These are phyloP conservation scores for Salix caprea DNA, from an alignment of 345 rosid species.

Conservation along the genomic window DNA sequence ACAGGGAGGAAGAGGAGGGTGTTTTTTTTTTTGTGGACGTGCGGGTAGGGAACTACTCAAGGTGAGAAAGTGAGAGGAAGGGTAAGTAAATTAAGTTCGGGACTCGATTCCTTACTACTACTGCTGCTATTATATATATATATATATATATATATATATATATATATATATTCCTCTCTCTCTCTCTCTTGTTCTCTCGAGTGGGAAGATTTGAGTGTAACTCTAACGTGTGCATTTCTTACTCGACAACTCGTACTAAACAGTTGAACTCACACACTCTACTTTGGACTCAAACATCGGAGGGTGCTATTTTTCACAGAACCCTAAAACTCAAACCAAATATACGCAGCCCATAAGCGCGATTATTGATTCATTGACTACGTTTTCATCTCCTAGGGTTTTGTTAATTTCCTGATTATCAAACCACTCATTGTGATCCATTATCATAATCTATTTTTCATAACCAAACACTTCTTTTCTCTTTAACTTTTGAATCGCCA, in stretches of 20 bases:
- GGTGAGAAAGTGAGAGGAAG: slow-evolving; percentile 28
- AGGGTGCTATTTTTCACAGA: background rate
- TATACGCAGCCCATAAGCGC: background rate
- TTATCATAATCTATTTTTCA: slow-evolving; percentile 10
- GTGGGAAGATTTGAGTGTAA: slow-evolving; percentile 16
- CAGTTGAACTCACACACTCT: slow-evolving; percentile 25
- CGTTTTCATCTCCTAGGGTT: background rate
- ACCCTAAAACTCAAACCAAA: background rate
- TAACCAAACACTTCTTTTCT: background rate
- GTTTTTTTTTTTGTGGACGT: slow-evolving; percentile 50
- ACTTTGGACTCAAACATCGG: background rate
- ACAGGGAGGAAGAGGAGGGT: slow-evolving; percentile 25
- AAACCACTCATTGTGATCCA: slow-evolving; percentile 6
- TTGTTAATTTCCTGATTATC: slow-evolving; percentile 10
- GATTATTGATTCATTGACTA: background rate
- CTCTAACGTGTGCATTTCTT: slow-evolving; percentile 33
- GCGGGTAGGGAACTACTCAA: slow-evolving; percentile 41
- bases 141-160: no score
- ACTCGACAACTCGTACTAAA: slow-evolving; percentile 38
- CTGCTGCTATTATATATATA: background rate
- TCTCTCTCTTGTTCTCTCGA: slow-evolving; percentile 8
- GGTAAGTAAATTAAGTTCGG: slow-evolving; percentile 11
- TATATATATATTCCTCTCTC: background rate
- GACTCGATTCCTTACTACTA: slow-evolving; percentile 24
- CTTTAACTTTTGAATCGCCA: slow-evolving; percentile 1